Percentiles rank a stretch among this genome's conserved stretches.
phyloP scores from a whole-genome alignment of 1,284 basidiomycete genomes.

The Cystobasidium sp. region DNA sequence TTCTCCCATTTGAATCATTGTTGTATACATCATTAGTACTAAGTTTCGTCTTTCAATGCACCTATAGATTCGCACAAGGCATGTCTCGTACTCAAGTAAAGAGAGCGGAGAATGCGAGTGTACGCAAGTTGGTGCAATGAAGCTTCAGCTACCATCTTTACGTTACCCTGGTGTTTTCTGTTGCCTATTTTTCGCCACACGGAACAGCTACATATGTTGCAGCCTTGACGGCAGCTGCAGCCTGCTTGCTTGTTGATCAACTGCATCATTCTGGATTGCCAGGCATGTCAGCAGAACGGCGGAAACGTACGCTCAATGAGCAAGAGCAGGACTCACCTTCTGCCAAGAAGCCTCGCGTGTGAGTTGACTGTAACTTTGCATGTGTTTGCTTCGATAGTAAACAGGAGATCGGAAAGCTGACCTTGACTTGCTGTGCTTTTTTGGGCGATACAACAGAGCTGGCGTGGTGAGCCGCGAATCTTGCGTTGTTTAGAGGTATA shows the following conservation, averaged over 20 bases:
- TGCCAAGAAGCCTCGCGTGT: conserved; percentile 45
- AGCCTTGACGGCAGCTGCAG: background rate
- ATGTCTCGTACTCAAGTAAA: no score
- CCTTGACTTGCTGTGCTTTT: background rate
- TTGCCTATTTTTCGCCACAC: no score
- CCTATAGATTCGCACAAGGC: no score
- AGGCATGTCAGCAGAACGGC: conserved; percentile 23
- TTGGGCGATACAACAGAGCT: conserved; percentile 20
- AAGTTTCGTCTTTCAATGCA: no score
- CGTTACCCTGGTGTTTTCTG: no score
- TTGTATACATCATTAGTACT: no score
- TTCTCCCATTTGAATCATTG: no score
- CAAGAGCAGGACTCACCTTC: conserved; percentile 23
- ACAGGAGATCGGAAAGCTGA: conserved; percentile 4
- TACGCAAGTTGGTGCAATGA: no score
- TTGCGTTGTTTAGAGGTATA: conserved; percentile 31
- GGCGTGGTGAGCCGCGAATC: conserved; percentile 44
- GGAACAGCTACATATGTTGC: background rate
- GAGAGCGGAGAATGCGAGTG: no score
- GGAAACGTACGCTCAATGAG: conserved; percentile 16
- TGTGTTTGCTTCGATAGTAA: background rate
- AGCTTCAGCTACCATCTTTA: no score
- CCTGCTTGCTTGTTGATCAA: background rate
- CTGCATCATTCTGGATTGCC: background rate
- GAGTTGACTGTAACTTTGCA: conserved; percentile 7